A percentile compares a stretch with the other conserved stretches of the same genome.
Conservation (phyloP, 2,329 filamentous ascomycete species). For the Aphanocladium album region DNA sequence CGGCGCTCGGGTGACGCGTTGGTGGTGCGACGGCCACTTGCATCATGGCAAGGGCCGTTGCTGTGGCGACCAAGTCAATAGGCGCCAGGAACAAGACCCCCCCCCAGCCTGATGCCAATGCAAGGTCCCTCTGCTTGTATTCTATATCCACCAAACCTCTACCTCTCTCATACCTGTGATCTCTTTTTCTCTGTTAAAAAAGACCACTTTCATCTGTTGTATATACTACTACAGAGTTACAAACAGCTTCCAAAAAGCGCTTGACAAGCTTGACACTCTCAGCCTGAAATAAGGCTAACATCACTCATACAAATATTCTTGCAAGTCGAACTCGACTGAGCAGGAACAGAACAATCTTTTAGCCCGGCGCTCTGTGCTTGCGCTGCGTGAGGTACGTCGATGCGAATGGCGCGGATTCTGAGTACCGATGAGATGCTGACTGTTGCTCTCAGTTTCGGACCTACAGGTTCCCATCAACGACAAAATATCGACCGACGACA, state of each 20-base stretch:
- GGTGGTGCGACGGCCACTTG: constrained; percentile 10
- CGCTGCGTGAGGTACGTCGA: constrained; percentile 69
- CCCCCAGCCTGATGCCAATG: constrained; percentile 20
- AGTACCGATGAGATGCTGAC: constrained; percentile 23
- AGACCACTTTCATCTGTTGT: constrained; percentile 16
- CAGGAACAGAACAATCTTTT: constrained; percentile 35
- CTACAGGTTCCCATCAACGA: constrained; percentile 44
- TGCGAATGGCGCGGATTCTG: neutral
- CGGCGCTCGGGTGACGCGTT: constrained; percentile 11
- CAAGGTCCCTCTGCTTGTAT: constrained; percentile 13
- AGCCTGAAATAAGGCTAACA: constrained; percentile 31
- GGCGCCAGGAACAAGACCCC: constrained; percentile 20
- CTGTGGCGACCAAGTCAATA: constrained; percentile 31
- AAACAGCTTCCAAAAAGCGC: constrained; percentile 11
- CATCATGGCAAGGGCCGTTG: constrained; percentile 21
- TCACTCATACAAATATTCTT: constrained; percentile 16
- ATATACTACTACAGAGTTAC: constrained; percentile 11
- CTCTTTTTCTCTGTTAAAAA: constrained; percentile 5
- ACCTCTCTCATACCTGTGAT: constrained; percentile 12
- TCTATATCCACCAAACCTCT: constrained; percentile 21
- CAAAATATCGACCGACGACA: constrained; percentile 47
- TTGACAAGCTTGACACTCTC: constrained; percentile 17
- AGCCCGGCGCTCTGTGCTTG: constrained; percentile 78
- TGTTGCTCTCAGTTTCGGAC: constrained; percentile 35
- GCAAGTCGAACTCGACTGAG: constrained; percentile 45